These are phyloP conservation scores for Lecanicillium sp. DNA, from an alignment of 2,329 filamentous ascomycete species.

Conservation along the genomic window DNA sequence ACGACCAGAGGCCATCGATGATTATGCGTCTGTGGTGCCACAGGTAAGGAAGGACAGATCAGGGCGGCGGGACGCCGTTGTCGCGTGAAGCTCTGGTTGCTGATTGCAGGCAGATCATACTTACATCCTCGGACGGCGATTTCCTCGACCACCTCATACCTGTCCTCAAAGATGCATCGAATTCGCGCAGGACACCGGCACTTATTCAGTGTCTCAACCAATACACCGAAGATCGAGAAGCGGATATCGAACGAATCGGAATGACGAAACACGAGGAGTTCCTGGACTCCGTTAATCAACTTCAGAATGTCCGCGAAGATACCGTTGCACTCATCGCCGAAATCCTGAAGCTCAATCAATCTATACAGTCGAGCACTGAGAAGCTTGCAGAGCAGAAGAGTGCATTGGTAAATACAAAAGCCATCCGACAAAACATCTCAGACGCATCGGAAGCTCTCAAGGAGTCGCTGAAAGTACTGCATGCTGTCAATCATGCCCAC, in stretches of 20 bases:
- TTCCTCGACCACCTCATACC: conserved; percentile 95
- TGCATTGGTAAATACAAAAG: conserved; percentile 83
- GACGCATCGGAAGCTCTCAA: conserved; percentile 84
- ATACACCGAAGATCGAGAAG: conserved; percentile 80
- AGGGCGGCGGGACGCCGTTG: conserved; percentile 19
- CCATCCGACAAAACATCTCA: conserved; percentile 90
- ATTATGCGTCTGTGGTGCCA: conserved; percentile 41
- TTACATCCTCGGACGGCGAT: conserved; percentile 84
- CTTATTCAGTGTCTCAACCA: conserved; percentile 65
- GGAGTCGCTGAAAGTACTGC: conserved; percentile 85
- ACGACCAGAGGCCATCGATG: conserved; percentile 39
- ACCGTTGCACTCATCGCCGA: conserved; percentile 84
- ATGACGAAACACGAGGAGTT: conserved; percentile 97
- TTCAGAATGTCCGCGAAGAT: conserved; percentile 86
- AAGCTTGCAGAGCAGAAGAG: conserved; percentile 92
- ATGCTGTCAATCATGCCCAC: conserved; percentile 89
- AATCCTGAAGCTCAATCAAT: conserved; percentile 87
- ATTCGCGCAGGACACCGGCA: conserved; percentile 63
- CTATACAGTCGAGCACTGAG: conserved; percentile 91
- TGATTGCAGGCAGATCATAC: conserved; percentile 63
- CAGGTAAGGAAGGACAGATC: no score
- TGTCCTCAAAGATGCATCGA: conserved; percentile 82
- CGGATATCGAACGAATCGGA: conserved; percentile 90
- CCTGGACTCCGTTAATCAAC: conserved; percentile 83
- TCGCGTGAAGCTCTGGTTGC: conserved; percentile 15